Base-by-base conservation (phyloP, 2,329 filamentous ascomycete species). In the Aspergillus phoenicis region DNA sequence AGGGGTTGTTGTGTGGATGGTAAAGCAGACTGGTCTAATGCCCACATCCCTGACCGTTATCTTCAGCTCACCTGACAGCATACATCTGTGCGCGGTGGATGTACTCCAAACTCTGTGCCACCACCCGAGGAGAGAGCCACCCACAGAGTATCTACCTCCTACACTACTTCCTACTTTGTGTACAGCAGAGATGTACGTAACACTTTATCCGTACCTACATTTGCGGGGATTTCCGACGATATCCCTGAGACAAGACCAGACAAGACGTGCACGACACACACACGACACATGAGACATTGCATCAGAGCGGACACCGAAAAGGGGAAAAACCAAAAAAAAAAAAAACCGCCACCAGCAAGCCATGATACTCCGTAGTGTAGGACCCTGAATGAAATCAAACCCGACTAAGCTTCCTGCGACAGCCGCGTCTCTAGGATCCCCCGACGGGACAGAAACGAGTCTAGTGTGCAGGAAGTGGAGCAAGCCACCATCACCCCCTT, bases 401-500 rank as follows among this genome's bases (percentile, higher is more conserved):
- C 53, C 53, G 33, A 36, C 33, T 45, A 56, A 56, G 53, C 53
- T 56, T 56, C 53, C 41, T 56, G 53, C 53, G 53, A 47, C 53
- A 45, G 53, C 53, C 33, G 33, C 33, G 33, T 36, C 33, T 36
- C 33, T 36, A 36, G 33, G 33, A 45, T 28, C 33, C 51, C 33
- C 24, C 33, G 51, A 39, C 36, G 51, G 33, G 38, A 53, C 28
- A 56, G 17, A 26, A 13, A 36, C 47, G 47, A 47, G 28, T 33
- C 39, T 56, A 56, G 53, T 56, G 53, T 53, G 51, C 51, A 53
- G 22, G 17, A 53, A 56, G 53, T 56, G 53, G 53, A 33, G 15
- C 36, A 36, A 36, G 33, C 33, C 33, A 36, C 33, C 33, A 28
- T 15, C 41, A 17, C 17, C 17, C 20, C 51, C 51, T 53, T 53